These are phyloP conservation scores for Spongispora temasekensis DNA, from an alignment of 1,284 basidiomycete genomes.

Conservation along the genomic window DNA sequence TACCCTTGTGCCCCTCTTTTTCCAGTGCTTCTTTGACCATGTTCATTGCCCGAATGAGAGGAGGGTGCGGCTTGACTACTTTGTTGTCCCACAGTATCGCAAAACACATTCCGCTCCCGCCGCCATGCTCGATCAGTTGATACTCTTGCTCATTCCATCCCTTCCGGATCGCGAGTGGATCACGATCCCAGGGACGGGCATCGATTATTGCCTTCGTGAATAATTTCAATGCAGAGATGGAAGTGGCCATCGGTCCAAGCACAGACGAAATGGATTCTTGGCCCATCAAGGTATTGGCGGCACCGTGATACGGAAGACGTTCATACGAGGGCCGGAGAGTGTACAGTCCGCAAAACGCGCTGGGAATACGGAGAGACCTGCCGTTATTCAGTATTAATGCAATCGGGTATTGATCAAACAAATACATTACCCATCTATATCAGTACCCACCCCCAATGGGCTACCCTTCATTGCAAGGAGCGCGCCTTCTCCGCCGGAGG, in stretches of 20 bases:
- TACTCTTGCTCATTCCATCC: constrained; percentile 66
- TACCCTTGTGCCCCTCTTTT: constrained; percentile 69
- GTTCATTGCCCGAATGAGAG: constrained; percentile 66
- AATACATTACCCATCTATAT: constrained; percentile 58
- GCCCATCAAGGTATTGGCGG: constrained; percentile 64
- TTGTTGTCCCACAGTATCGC: constrained; percentile 68
- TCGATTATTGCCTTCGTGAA: constrained; percentile 64
- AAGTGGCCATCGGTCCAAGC: constrained; percentile 69
- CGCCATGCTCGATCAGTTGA: constrained; percentile 56
- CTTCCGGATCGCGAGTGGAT: constrained; percentile 66
- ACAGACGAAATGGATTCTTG: constrained; percentile 75
- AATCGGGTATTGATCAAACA: background rate
- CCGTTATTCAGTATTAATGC: background rate
- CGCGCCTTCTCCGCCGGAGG: constrained; percentile 69
- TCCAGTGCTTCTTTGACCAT: constrained; percentile 60
- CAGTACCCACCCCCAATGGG: constrained; percentile 68
- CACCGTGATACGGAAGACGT: constrained; percentile 71
- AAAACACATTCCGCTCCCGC: constrained; percentile 59
- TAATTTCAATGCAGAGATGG: constrained; percentile 57
- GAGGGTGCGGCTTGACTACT: constrained; percentile 66
- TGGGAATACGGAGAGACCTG: constrained; percentile 73
- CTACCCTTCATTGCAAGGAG: constrained; percentile 60
- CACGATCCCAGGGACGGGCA: constrained; percentile 65
- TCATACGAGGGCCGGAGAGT: constrained; percentile 72
- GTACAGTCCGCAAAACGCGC: constrained; percentile 67